A percentile compares a stretch with the other conserved stretches of the same genome.
These are phyloP conservation scores for Phoma sp. DNA, from an alignment of 2,329 filamentous ascomycete genomes.

Conservation along the genomic window DNA sequence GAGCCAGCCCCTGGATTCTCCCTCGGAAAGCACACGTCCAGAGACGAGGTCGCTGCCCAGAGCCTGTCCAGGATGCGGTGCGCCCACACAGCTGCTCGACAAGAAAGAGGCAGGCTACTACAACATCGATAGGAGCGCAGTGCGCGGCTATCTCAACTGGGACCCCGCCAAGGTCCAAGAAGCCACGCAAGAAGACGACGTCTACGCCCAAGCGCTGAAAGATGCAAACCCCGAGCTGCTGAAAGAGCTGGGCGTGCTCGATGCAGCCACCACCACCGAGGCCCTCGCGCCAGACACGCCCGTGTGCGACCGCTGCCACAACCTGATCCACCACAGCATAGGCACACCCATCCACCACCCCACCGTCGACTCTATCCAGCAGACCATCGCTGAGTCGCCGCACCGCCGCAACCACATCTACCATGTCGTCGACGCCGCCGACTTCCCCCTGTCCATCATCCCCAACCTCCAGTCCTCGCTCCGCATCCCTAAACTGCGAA, in stretches of 20 bases:
- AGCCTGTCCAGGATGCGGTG: conserved; percentile 69
- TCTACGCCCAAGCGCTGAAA: conserved; percentile 46
- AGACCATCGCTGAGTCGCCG: conserved; percentile 86
- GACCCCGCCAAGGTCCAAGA: conserved; percentile 28
- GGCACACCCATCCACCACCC: conserved; percentile 80
- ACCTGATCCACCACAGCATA: conserved; percentile 75
- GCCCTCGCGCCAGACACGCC: conserved; percentile 52
- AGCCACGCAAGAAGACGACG: conserved; percentile 41
- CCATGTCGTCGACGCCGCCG: conserved; percentile 91
- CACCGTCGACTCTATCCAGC: conserved; percentile 77
- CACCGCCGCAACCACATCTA: conserved; percentile 94
- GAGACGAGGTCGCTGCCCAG: conserved; percentile 51
- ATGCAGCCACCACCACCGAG: conserved; percentile 21
- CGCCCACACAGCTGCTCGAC: conserved; percentile 63
- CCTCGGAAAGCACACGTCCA: not conserved
- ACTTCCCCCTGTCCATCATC: conserved; percentile 93
- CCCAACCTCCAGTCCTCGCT: conserved; percentile 76
- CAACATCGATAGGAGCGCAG: conserved; percentile 55
- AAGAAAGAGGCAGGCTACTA: conserved; percentile 65
- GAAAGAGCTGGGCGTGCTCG: conserved; percentile 38
- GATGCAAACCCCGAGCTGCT: conserved; percentile 37
- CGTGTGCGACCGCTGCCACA: conserved; percentile 87
- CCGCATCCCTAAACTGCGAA: conserved; percentile 74
- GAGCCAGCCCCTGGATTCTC: not conserved
- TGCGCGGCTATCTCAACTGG: conserved; percentile 49